Base-by-base conservation (phyloP, 1,139 yeast genomes). In the Suhomyces coccinellae region DNA sequence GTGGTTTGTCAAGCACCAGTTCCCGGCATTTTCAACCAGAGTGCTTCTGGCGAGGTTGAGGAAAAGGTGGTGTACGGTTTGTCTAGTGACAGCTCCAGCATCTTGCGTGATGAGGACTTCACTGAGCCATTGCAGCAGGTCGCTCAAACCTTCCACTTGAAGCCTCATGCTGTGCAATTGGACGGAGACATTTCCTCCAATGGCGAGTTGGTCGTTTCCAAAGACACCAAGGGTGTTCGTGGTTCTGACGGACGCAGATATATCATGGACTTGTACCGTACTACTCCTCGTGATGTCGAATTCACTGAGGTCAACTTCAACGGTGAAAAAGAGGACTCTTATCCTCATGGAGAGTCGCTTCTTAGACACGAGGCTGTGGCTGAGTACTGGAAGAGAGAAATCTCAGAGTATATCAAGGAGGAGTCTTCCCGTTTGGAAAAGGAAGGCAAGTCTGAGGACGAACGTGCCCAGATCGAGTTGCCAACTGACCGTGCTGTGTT, bases 1-100 rank as follows among this genome's bases (percentile, higher is more conserved):
- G 73, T 91, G 35, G 78, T 91, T 36, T 90, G 96, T 62, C 99
- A 93, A 71, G 88, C 97, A 13, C 97, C 97, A 20, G 96, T 93
- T 40, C 99, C 99, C n/a, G 99, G 99, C 50, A 81, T 91, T 50
- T 86, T 91, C 67, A 75, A 79, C 46, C 78, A 77, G 45, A 59
- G 66, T 15, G 55, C 55, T 9, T 65, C 60, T 13, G 49, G 49
- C 8, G 62, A 56, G 16, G 61, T 55, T 14, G 60, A 53, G 7
- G 80, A 75, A 44, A 80, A 79, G 58, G 85, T 88, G 44, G 75
- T 76, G 20, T 89, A 91, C 59, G 99, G 99, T 41, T 77, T 74
- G 38, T 70, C 83, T 36, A 89, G 87, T 52, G 89, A 83, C 52
- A 77, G 73, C 31, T 70, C 75, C 26, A 57, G 71, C 41, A 75